Conservation (phyloP, 2,329 filamentous ascomycete genomes). For the Microcyclosporella mali region DNA sequence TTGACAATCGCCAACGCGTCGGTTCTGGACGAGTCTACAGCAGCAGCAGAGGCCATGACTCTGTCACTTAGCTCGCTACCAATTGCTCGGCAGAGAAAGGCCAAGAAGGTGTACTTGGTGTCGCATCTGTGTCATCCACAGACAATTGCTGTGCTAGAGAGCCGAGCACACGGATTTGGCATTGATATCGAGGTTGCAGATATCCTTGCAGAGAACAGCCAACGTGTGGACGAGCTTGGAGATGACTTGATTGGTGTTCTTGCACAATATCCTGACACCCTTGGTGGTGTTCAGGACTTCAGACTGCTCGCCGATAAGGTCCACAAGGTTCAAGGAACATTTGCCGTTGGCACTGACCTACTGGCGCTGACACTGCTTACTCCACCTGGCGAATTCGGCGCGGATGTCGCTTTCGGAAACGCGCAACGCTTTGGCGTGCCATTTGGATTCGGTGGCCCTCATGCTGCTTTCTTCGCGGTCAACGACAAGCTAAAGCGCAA, state of each 20-base stretch:
- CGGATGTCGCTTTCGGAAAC: slow-evolving; percentile 90
- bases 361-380: slow-evolving; percentile 80
- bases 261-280: slow-evolving; percentile 91
- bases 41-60: slow-evolving; percentile 93
- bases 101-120: slow-evolving; percentile 76
- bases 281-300: slow-evolving; percentile 73
- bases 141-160: slow-evolving; percentile 75
- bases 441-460: slow-evolving; percentile 87
- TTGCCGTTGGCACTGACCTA: slow-evolving; percentile 85
- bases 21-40: slow-evolving; percentile 83
- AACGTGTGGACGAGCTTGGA: slow-evolving; percentile 65
- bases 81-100: slow-evolving; percentile 62
- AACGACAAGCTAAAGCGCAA: slow-evolving; percentile 89
- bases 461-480: slow-evolving; percentile 92
- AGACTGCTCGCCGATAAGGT: slow-evolving; percentile 66
- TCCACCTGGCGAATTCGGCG: slow-evolving; percentile 87
- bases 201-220: slow-evolving; percentile 58
- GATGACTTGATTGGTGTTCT: slow-evolving; percentile 81
- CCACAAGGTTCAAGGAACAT: slow-evolving; percentile 69
- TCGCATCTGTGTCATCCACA: slow-evolving; percentile 77
- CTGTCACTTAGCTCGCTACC: slow-evolving; percentile 75
- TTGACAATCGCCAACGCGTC: slow-evolving; percentile 87
- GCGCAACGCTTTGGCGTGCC: slow-evolving; percentile 89
- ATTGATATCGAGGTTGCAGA: slow-evolving; percentile 71
- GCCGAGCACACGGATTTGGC: slow-evolving; percentile 84